Base-by-base conservation (phyloP, 306 rosid species). In the Purshia tridentata region DNA sequence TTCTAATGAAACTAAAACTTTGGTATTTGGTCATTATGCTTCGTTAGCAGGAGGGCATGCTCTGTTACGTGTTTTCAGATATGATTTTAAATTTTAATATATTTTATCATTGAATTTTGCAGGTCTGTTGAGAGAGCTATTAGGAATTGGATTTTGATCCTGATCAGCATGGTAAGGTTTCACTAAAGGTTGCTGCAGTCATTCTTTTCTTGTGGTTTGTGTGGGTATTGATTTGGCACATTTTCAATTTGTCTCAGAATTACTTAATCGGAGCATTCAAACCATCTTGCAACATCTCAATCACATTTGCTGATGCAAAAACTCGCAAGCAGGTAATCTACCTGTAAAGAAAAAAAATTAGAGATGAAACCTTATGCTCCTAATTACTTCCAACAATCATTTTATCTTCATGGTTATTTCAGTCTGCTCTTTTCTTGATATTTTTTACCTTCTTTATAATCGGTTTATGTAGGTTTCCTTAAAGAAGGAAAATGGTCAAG, bases 221-320 rank as follows among this genome's bases (percentile, higher is more conserved):
- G 8, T 39, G 52, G 48, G 4, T 62, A 20, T 42, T 55, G 37
- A 55, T 44, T 22, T 51, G 48, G 46, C 2, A 6, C 48, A 18
- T 6, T 57, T 68, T n/a, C 8, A 13, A 37, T 58, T 14, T 63
- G 22, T 76, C 50, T 12, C 82, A 95, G 99, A 95, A 95, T 87
- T 95, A 88, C 86, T 82, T 95, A 73, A 90, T 95, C 46, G 99
- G 98, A 87, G 99, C 99, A 80, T 95, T 95, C 92, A 95, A 95
- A 86, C 99, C 99, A 48, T 90, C 99, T 22, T 91, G 98, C 74
- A 87, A 83, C 81, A 81, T 95, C 64, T 78, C 96, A 67, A 83
- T 95, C 77, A 73, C 98, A 52, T 88, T 95, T 70, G 48, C 83
- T 6, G 99, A 95, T 84, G 99, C 91, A 11, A 95, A 95, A 80